These are phyloP conservation scores for Amanita rubescens DNA, from an alignment of 768 basidiomycete species.

Conservation along the genomic window DNA sequence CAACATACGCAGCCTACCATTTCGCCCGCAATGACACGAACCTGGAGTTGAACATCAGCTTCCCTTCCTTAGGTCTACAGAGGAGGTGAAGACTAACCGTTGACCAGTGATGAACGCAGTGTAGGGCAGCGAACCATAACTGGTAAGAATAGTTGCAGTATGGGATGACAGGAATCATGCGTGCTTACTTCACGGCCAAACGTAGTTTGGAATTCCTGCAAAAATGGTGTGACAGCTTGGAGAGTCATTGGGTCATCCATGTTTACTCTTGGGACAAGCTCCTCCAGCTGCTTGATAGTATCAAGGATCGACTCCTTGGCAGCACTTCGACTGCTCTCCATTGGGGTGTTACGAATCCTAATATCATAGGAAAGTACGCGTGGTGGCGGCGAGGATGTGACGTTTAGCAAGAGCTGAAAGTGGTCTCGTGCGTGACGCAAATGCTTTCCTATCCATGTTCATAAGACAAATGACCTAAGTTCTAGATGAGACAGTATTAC, in stretches of 20 bases:
- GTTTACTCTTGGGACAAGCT: slow-evolving; percentile 38
- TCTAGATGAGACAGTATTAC: slow-evolving; percentile 28
- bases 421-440: slow-evolving; percentile 82
- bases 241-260: slow-evolving; percentile 58
- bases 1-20: slow-evolving; percentile 39
- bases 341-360: slow-evolving; percentile 71
- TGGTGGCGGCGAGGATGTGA: slow-evolving; percentile 36
- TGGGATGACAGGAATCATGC: not conserved
- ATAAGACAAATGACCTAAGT: not conserved
- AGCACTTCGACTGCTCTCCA: slow-evolving; percentile 61
- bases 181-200: slow-evolving; percentile 69
- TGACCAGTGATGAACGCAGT: slow-evolving; percentile 89
- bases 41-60: slow-evolving; percentile 29
- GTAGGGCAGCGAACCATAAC: slow-evolving; percentile 83
- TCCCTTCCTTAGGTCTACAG: not conserved
- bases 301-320: slow-evolving; percentile 52
- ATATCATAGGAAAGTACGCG: slow-evolving; percentile 68
- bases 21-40: slow-evolving; percentile 81
- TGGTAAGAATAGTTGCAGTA: slow-evolving; percentile 19
- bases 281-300: slow-evolving; percentile 49
- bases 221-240: slow-evolving; percentile 74
- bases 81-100: slow-evolving; percentile 46
- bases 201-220: slow-evolving; percentile 69
- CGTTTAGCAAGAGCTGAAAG: slow-evolving; percentile 60
- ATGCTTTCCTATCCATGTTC: slow-evolving; percentile 60